Evolutionary conservation across 208 protist species (phyloP), one percentile per base, ranked within the genome.

Genomic region (Trypanosoma cruzi): DNA sequence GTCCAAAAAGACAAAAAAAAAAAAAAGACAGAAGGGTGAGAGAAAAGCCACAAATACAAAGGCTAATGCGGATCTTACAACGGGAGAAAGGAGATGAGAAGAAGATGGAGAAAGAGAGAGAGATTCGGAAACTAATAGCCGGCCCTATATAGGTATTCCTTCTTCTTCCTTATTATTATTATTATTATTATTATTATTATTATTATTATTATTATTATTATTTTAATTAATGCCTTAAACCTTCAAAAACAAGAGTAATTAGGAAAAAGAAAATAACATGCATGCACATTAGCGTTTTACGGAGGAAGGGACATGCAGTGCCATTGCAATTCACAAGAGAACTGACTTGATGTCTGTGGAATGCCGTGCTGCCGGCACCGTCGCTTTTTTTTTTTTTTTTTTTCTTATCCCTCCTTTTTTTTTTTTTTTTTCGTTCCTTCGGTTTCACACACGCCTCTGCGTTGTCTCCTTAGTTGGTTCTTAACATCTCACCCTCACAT

Each of bases 391-490:
- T 67, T 61, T 76, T 61, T 77, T 14, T 64, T 57, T 32, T 76
- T 37, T 49, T 50, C 44, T 37, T 54, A 26, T 37, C 32, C 22
- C 52, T 29, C 22, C 28, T 28, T 40, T 56, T 22, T 61, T 14
- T 74, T 63, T 56, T 71, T 37, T 50, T 65, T 73, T 46, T 71
- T 71, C 61, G 36, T 56, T 32, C 63, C 7, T 72, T 26, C 18
- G 32, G 4, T 20, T 58, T n/a, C 18, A 36, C 58, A 40, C 53
- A 26, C 16, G 46, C 40, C 10, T 44, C 29, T 56, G 5, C 20
- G 14, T 60, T 49, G 32, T 78, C 42, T 59, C 28, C 29, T 57
- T 74, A 50, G 64, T 53, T 52, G 11, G 55, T 40, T 65, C 26
- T 34, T 52, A 73, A 24, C 24, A 18, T 36, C 63, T 42, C 32